phyloP scores from a whole-genome alignment of 2,329 filamentous ascomycete genomes.

The Dactylellina sp. region DNA sequence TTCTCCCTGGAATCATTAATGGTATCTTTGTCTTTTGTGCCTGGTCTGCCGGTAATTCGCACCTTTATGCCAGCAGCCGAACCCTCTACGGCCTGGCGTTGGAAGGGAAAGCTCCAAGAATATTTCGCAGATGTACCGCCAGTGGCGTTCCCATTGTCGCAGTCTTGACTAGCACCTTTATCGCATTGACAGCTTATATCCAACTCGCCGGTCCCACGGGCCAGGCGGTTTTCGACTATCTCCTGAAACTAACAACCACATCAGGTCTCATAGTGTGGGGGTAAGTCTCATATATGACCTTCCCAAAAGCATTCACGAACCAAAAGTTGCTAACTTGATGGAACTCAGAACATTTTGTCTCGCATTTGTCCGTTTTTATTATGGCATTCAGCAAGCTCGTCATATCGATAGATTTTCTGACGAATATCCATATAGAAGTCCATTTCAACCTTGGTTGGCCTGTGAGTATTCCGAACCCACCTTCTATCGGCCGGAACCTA shows the following conservation, averaged over 20 bases:
- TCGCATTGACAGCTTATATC: slow-evolving; percentile 72
- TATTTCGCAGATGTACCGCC: slow-evolving; percentile 69
- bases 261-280: slow-evolving; percentile 75
- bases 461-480: slow-evolving; percentile 26
- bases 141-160: slow-evolving; percentile 72
- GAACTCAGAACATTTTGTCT: slow-evolving; percentile 50
- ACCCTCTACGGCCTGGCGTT: slow-evolving; percentile 72
- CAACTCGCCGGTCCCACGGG: slow-evolving; percentile 69
- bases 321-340: slow-evolving; percentile 68
- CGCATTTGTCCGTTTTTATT: slow-evolving; percentile 55
- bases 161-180: slow-evolving; percentile 68
- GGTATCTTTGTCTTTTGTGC: slow-evolving; percentile 79
- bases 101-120: slow-evolving; percentile 70
- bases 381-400: slow-evolving; percentile 53
- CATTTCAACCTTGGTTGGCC: slow-evolving; percentile 54
- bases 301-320: slow-evolving; percentile 71
- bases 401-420: slow-evolving; percentile 55
- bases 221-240: slow-evolving; percentile 75
- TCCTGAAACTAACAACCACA: slow-evolving; percentile 72
- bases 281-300: slow-evolving; percentile 13
- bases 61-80: slow-evolving; percentile 71
- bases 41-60: slow-evolving; percentile 77
- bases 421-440: slow-evolving; percentile 53
- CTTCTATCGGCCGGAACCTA: background rate
- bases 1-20: slow-evolving; percentile 79